Evolutionary conservation across 495 filamentous ascomycete genomes (phyloP).

Genomic region (Podospora didyma): DNA sequence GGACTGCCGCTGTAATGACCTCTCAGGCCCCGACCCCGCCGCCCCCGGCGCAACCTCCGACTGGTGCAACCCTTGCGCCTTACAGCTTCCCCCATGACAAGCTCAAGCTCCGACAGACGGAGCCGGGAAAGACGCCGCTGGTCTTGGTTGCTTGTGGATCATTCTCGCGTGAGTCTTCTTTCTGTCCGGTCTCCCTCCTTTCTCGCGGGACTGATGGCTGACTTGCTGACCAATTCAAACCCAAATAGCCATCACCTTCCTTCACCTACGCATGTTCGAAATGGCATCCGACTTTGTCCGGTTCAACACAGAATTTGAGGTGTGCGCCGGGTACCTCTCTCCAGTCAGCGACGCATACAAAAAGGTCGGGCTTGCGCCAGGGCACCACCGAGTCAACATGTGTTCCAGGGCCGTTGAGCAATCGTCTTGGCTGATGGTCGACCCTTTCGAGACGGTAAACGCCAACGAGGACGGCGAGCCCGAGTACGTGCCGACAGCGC

Average conservation of each 20-base stretch:
- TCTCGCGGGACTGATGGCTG: neutral
- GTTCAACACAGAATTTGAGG: slow-evolving; percentile 77
- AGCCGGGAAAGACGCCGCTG: slow-evolving; percentile 69
- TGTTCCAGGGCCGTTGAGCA: slow-evolving; percentile 77
- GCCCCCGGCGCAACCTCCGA: slow-evolving; percentile 13
- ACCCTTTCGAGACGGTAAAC: slow-evolving; percentile 57
- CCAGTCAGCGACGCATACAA: slow-evolving; percentile 70
- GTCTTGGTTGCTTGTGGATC: slow-evolving; percentile 88
- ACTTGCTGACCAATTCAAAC: slow-evolving; percentile 11
- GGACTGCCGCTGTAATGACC: neutral
- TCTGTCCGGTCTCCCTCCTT: neutral
- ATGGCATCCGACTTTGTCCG: slow-evolving; percentile 79
- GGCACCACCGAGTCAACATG: slow-evolving; percentile 47
- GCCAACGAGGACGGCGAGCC: slow-evolving; percentile 59
- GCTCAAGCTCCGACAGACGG: slow-evolving; percentile 62
- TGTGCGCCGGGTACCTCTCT: slow-evolving; percentile 78
- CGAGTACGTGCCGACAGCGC: slow-evolving; percentile 81
- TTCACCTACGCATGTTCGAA: slow-evolving; percentile 93
- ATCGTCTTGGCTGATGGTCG: slow-evolving; percentile 81
- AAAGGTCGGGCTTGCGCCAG: slow-evolving; percentile 75
- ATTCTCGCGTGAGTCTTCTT: slow-evolving; percentile 51
- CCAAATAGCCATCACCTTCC: slow-evolving; percentile 64
- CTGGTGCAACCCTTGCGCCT: slow-evolving; percentile 28
- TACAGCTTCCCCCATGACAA: slow-evolving; percentile 73
- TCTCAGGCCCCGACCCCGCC: slow-evolving; percentile 4